Conservation (phyloP, 345 rosid genomes). For the Limnanthes douglasii region DNA sequence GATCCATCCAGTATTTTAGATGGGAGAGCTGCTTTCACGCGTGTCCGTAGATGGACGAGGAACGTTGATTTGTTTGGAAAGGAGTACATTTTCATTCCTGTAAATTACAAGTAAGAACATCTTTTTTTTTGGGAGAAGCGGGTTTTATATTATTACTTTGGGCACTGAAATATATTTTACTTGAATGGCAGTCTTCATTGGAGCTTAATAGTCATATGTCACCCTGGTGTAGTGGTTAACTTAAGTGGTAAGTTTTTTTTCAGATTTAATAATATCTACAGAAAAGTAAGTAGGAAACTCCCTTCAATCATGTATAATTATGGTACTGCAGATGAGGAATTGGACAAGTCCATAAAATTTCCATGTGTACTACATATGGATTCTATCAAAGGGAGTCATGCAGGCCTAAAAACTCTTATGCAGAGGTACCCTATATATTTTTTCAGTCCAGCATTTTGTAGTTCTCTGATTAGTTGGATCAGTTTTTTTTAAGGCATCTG, state of each 20-base stretch:
- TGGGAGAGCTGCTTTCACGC: constrained; percentile 93
- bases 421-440: constrained; percentile 52
- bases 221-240: constrained; percentile 71
- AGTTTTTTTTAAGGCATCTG: too few species aligned
- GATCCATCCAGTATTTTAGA: constrained; percentile 92
- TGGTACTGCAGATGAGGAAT: constrained; percentile 38
- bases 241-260: constrained; percentile 33
- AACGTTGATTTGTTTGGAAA: constrained; percentile 85
- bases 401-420: constrained; percentile 81
- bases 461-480: constrained; percentile 5
- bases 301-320: constrained; percentile 4
- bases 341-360: constrained; percentile 28
- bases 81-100: constrained; percentile 89
- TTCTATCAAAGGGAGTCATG: constrained; percentile 91
- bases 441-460: neutral
- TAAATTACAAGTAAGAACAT: constrained; percentile 66
- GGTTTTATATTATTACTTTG: constrained; percentile 1
- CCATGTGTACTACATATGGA: constrained; percentile 98
- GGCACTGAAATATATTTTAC: constrained; percentile 7
- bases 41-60: constrained; percentile 97
- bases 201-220: constrained; percentile 93
- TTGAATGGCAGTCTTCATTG: constrained; percentile 72
- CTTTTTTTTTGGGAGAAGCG: neutral
- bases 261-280: neutral
- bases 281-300: neutral